A percentile compares a stretch with the other conserved stretches of the same genome.
Evolutionary conservation across 352 stramenopile genomes (phyloP).

Genomic region (Globisporangium lucens): DNA sequence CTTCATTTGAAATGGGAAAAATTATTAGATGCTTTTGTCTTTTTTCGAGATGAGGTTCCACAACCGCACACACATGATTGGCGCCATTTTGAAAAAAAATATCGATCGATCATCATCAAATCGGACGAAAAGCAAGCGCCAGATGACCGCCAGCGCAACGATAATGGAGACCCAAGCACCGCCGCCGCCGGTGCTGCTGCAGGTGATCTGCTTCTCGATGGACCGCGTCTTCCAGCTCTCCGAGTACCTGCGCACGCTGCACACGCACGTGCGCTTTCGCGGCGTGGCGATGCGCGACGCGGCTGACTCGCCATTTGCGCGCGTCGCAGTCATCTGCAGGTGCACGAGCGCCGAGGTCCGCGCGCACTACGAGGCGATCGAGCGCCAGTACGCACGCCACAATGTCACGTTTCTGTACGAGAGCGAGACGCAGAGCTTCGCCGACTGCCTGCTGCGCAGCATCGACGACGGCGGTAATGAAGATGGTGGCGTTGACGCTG

Average conservation of each 20-base stretch:
- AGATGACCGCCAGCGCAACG: neutral
- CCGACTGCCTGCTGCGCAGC: conserved; percentile 25
- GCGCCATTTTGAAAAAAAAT: neutral
- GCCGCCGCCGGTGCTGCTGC: conserved; percentile 18
- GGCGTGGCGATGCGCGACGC: conserved; percentile 20
- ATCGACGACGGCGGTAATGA: conserved; percentile 14
- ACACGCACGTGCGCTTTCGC: conserved; percentile 27
- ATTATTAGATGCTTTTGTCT: no score
- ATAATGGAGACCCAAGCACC: neutral
- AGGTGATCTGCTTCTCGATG: conserved; percentile 64
- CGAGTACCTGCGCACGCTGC: conserved; percentile 50
- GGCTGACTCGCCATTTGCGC: conserved; percentile 23
- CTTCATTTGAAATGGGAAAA: neutral
- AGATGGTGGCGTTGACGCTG: neutral
- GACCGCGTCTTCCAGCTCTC: conserved; percentile 60
- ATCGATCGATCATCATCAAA: neutral
- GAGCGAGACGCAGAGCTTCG: conserved; percentile 25
- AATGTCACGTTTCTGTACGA: conserved; percentile 42
- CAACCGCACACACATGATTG: neutral
- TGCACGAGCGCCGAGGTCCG: conserved; percentile 33
- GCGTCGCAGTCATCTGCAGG: conserved; percentile 31
- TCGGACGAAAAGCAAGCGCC: neutral
- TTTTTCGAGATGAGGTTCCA: no score
- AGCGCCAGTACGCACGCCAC: conserved; percentile 17
- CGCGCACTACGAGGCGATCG: conserved; percentile 32